Base-by-base conservation (phyloP, 768 basidiomycete genomes). In the Lenzites betulinus region DNA sequence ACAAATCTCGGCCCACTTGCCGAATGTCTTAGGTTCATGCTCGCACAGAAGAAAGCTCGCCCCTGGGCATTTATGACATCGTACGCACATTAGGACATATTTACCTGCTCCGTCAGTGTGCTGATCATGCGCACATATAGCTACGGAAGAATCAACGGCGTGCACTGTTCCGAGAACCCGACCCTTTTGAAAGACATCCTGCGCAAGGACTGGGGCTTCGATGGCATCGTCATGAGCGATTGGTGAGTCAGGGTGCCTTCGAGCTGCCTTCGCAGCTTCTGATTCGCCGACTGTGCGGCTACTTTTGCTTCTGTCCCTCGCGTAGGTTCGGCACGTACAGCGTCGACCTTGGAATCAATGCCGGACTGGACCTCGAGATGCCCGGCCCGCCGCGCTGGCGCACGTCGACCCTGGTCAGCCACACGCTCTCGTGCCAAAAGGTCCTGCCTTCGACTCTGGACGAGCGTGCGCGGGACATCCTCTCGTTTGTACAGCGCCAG, bases 41-140 rank as follows among this genome's bases (percentile, higher is more conserved):
- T 89, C 43, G 87, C 88, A 5, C 87, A 87, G 66, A 83, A 79
- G 66, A 69, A 81, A 49, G 81, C 87, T 1, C 74, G 82, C 50
- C 87, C 88, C 20, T 81, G 82, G 73, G 85, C 86, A 20, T 85
- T 75, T 68, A 89, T 89, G 86, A 88, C 87, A 18, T 81, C 86
- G 81, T 86, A 39, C 54, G 76, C 66, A 20, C 11, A 13, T 11
- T 74, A 64, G 13, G 3, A n/a, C 20, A 11, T 23, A 30, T 7
- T 53, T 42, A 54, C 25, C 35, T 11, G 35, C 25, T 59, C 13
- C 51, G 23, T 39, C 36, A 3, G n/a, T 38, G 53, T 33, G 38
- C 49, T 65, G 61, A 59, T 30, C 47, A 54, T 54, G 61, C 63
- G 64, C 59, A 47, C 48, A 26, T 18, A n/a, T 48, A 75, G 74